These are phyloP conservation scores for Aspergillus fischeri DNA, from an alignment of 2,329 filamentous ascomycete genomes.

Conservation along the genomic window DNA sequence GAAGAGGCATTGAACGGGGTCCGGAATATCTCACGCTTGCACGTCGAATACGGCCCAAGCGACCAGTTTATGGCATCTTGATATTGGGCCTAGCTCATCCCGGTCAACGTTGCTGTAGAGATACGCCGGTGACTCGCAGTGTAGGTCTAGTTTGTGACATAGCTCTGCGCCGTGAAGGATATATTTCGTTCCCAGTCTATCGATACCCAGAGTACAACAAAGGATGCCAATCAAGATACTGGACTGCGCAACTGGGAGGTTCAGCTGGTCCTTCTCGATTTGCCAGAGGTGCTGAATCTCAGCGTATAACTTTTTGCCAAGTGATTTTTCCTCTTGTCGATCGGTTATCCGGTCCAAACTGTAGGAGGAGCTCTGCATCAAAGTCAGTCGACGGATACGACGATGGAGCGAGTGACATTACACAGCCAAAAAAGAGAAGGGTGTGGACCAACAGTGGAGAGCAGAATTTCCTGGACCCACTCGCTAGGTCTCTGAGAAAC, in stretches of 20 bases:
- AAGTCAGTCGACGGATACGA: conserved; percentile 1
- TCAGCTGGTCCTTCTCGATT: conserved; percentile 6
- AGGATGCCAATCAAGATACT: conserved; percentile 21
- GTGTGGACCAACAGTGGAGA: conserved; percentile 17
- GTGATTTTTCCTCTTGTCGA: conserved; percentile 18
- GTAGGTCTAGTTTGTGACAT: conserved; percentile 6
- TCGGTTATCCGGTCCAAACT: conserved; percentile 18
- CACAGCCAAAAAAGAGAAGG: conserved; percentile 21
- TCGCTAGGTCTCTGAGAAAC: conserved; percentile 19
- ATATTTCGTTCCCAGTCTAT: conserved; percentile 19
- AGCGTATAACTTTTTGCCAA: conserved; percentile 17
- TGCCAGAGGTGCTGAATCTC: conserved; percentile 20
- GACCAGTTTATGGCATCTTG: conserved; percentile 16
- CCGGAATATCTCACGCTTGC: conserved; percentile 13
- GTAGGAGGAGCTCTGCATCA: conserved; percentile 20
- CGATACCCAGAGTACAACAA: conserved; percentile 22
- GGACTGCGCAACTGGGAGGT: conserved; percentile 17
- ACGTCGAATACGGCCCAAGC: conserved; percentile 22
- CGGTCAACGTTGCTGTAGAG: conserved; percentile 1
- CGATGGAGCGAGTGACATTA: conserved; percentile 4
- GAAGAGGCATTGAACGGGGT: neutral
- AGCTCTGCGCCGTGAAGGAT: conserved; percentile 19
- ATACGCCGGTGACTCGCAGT: conserved; percentile 8
- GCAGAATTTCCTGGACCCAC: conserved; percentile 12
- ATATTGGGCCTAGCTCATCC: conserved; percentile 2